phyloP scores from a whole-genome alignment of 2,329 filamentous ascomycete species.

The Sporothrix protearum region DNA sequence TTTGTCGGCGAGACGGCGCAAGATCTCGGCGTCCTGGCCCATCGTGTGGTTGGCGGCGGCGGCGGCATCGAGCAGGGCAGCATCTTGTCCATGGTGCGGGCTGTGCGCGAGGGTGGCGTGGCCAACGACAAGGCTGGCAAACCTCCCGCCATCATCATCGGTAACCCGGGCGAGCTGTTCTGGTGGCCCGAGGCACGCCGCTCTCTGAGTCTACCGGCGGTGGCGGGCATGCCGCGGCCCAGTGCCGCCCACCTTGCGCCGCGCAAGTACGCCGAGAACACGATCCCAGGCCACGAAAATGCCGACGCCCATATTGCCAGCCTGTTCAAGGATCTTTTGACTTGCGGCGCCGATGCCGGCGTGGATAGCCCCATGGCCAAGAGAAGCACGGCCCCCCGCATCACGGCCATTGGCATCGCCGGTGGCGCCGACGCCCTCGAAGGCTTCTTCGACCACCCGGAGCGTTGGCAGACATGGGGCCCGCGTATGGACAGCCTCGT shows the following conservation, averaged over 20 bases:
- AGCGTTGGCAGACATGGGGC: conserved; percentile 48
- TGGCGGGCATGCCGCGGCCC: conserved; percentile 57
- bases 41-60: conserved; percentile 59
- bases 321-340: conserved; percentile 63
- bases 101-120: background rate
- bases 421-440: conserved; percentile 60
- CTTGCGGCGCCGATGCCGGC: conserved; percentile 34
- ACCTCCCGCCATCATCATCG: conserved; percentile 59
- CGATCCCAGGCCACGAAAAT: conserved; percentile 52
- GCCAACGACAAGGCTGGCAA: background rate
- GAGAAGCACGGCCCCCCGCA: conserved; percentile 48
- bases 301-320: conserved; percentile 60
- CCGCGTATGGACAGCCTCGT: conserved; percentile 47
- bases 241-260: conserved; percentile 57
- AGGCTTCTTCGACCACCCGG: conserved; percentile 54
- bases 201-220: conserved; percentile 57
- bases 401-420: conserved; percentile 70
- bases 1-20: conserved; percentile 69
- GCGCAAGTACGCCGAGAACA: conserved; percentile 36
- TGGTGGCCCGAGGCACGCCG: conserved; percentile 67
- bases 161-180: conserved; percentile 72
- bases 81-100: conserved; percentile 57
- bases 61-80: conserved; percentile 70
- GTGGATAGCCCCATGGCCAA: background rate
- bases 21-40: conserved; percentile 71